Conservation (phyloP, 192 early-diverging fungal genomes). For the Dispira parvispora region DNA sequence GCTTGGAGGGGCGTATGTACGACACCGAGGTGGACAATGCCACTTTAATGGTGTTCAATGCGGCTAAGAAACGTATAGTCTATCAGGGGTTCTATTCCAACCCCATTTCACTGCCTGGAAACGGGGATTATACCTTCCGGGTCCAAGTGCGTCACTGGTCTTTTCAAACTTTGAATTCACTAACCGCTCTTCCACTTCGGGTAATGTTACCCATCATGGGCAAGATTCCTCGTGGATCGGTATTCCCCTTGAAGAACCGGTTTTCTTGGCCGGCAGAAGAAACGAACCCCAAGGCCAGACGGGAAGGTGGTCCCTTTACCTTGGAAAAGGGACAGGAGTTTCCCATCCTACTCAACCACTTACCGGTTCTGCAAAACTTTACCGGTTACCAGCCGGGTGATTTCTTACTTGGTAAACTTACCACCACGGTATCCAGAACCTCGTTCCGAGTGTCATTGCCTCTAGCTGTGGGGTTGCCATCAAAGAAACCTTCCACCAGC, state of each 20-base stretch:
- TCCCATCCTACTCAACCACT: constrained; percentile 17
- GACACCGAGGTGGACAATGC: constrained; percentile 60
- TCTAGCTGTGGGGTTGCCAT: constrained; percentile 18
- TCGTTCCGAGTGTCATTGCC: no score
- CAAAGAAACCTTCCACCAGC: constrained; percentile 24
- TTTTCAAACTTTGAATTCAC: constrained; percentile 53
- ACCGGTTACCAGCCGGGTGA: constrained; percentile 65
- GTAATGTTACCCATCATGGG: no score
- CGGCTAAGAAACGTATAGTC: constrained; percentile 52
- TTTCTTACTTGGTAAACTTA: constrained; percentile 50
- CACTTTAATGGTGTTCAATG: constrained; percentile 50
- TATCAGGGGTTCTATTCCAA: constrained; percentile 60
- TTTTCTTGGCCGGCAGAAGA: constrained; percentile 34
- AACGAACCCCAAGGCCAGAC: constrained; percentile 32
- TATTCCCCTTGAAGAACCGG: constrained; percentile 45
- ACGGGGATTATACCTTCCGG: constrained; percentile 73
- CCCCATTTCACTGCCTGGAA: constrained; percentile 40
- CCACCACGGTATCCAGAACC: not conserved
- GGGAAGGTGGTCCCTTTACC: constrained; percentile 36
- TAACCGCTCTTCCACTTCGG: constrained; percentile 12
- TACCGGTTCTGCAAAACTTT: constrained; percentile 19
- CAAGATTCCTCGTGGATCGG: constrained; percentile 21
- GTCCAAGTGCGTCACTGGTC: constrained; percentile 57
- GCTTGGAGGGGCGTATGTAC: constrained; percentile 45
- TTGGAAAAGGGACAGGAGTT: constrained; percentile 26